Evolutionary conservation across 164 flowering plant genomes (phyloP), one percentile per base, ranked within the genome.

Genomic region (Taxillus chinensis): DNA sequence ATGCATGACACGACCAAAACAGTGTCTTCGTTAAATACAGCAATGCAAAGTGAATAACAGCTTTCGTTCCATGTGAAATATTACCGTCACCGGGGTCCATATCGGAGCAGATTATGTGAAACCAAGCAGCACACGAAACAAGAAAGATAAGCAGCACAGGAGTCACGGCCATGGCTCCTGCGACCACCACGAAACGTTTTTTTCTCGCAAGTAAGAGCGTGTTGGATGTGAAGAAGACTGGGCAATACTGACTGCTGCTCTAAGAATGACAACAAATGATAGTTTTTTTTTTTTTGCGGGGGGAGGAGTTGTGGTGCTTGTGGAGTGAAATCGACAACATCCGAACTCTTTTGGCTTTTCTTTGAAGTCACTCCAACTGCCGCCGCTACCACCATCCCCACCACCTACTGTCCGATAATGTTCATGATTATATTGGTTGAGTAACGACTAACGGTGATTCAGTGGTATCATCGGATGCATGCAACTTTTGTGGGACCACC

Each of bases 81-180:
- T 65, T 62, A 73, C 77, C 66, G 58, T 73, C 77, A 6, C 17
- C 17, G 8, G 70, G 57, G 41, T 73, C 67, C 7, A 73, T 73
- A 41, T 16, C 38, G 5, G 68, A 61, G 50, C 41, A 60, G 37
- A 57, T 42, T 14, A 60, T 2, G 39, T 48, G 37, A 57, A 62
- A 3, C 12, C 67, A 27, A 27, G 27, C 43, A 9, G 59, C 41
- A 41, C 27, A 63, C 37, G 62, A 51, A 16, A 49, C 56, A 38
- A 73, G 39, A 37, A 73, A 56, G 51, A 73, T n/a, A 39, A 69
- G 60, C 42, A 45, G 5, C 7, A 37, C 41, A 41, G 48, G 39
- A 55, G 61, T 53, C 72, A 64, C 60, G 50, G 43, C 57, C 51
- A 59, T 7, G 10, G 15, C 5, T 4, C 5, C 54, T 5, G 10